A percentile compares a stretch with the other conserved stretches of the same genome.
phyloP scores from a whole-genome alignment of 352 stramenopile genomes.

The Blastocystis sp. region DNA sequence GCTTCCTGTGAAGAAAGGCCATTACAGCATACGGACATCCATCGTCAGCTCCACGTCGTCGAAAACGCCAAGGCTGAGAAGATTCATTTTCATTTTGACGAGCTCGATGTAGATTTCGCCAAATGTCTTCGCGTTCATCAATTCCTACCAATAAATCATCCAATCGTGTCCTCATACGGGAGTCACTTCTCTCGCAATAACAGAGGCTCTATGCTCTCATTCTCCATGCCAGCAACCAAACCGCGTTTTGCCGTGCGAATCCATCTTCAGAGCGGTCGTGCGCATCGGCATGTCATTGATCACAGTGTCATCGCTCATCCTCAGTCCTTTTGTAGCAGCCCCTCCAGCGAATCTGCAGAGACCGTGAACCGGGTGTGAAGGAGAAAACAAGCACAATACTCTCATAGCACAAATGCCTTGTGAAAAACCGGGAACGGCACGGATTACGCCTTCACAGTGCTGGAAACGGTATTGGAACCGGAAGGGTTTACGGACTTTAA shows the following conservation, averaged over 20 bases:
- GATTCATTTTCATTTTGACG: slow-evolving; percentile 69
- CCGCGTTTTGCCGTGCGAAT: slow-evolving; percentile 10
- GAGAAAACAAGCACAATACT: not conserved
- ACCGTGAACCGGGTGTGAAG: not conserved
- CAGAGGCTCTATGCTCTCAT: not conserved
- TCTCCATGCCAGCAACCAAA: not conserved
- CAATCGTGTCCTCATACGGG: not conserved
- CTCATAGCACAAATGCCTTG: not conserved
- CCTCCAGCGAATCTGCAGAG: no score
- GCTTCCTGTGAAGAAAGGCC: not conserved
- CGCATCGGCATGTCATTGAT: slow-evolving; percentile 47
- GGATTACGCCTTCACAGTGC: not conserved
- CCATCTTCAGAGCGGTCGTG: slow-evolving; percentile 6
- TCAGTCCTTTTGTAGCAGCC: not conserved
- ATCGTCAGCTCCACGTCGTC: slow-evolving; percentile 47
- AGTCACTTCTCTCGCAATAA: slow-evolving; percentile 27
- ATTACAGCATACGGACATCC: slow-evolving; percentile 15
- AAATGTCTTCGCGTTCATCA: slow-evolving; percentile 47
- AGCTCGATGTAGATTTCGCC: slow-evolving; percentile 57
- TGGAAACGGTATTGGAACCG: not conserved
- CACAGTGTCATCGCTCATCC: not conserved
- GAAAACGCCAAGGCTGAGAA: slow-evolving; percentile 52
- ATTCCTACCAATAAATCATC: slow-evolving; percentile 5
- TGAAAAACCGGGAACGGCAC: not conserved
- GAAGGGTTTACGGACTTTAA: not conserved